Evolutionary conservation across 2,329 filamentous ascomycete species (phyloP), one percentile per base, ranked within the genome.

Genomic region (Calonectria ilicicola): DNA sequence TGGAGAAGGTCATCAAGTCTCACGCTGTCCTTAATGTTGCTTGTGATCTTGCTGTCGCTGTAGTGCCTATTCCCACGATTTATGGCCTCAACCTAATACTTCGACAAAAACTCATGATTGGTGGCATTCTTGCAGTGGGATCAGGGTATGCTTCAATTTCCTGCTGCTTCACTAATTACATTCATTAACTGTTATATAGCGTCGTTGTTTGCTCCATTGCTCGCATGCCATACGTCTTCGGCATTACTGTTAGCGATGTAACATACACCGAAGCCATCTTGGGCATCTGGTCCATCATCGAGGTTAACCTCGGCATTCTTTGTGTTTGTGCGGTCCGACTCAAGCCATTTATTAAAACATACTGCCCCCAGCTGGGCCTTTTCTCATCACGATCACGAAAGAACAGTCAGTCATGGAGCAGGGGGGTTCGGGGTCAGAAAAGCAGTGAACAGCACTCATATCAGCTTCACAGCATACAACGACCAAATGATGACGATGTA

Each of bases 261-360:
- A 82, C 81, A 2, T 81, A 78, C 75, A 76, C 67, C 70, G 78
- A 79, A n/a, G 77, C 79, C 49, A 63, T 76, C 4, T 71, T 76
- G 44, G 77, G 77, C 27, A 76, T 80, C 42, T 85, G 83, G 82
- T 83, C 82, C 8, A 78, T 85, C 40, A 75, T 83, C n/a, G 84
- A 86, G 67, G 81, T 84, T 42, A 82, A 82, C 23, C 78, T 81
- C 35, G 84, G 82, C 72, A 82, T 85, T 70, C 80, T 85, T n/a
- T 83, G 83, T 65, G 78, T 83, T 44, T 85, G 84, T 69, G 77
- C 85, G 3, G 82, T 83, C 1, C 64, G 75, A 2, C 72, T 80
- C 10, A 74, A 72, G 32, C 77, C 74, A 44, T 77, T 77, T 0
- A 42, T 80, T 8, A 69, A 72, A 19, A 72, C 40, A 29, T 63